Percentiles rank a stretch among this genome's conserved stretches.
phyloP scores from a whole-genome alignment of 2,329 filamentous ascomycete species.

The Diatrype stigma region DNA sequence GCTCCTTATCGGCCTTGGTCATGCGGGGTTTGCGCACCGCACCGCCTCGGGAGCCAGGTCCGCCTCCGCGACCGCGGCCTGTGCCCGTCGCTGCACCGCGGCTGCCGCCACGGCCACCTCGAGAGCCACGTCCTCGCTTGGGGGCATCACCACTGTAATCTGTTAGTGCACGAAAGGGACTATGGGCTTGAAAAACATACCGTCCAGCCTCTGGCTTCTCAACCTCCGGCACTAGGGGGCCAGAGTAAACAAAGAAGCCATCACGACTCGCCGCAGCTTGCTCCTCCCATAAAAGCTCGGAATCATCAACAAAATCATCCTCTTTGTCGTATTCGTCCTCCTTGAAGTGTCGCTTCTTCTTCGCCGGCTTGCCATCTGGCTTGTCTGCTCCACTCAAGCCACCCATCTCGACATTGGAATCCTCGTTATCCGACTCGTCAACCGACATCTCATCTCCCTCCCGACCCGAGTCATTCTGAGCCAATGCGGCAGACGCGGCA shows the following conservation, averaged over 20 bases:
- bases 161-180: constrained; percentile 30
- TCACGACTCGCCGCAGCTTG: constrained; percentile 91
- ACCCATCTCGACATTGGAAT: constrained; percentile 86
- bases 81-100: constrained; percentile 10
- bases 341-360: constrained; percentile 77
- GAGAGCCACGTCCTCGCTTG: constrained; percentile 58
- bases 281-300: constrained; percentile 91
- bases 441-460: constrained; percentile 82
- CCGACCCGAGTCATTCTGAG: constrained; percentile 65
- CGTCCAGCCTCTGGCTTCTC: constrained; percentile 61
- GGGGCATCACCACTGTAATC: constrained; percentile 62
- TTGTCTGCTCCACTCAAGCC: constrained; percentile 60
- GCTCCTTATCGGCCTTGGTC: constrained; percentile 79
- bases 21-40: constrained; percentile 76
- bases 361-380: constrained; percentile 56
- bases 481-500: constrained; percentile 79
- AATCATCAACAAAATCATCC: constrained; percentile 87
- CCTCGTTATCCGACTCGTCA: constrained; percentile 69
- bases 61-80: constrained; percentile 30
- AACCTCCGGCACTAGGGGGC: constrained; percentile 80
- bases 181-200: constrained; percentile 34
- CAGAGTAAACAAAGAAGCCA: constrained; percentile 97
- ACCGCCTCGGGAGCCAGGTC: constrained; percentile 71
- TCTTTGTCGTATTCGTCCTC: constrained; percentile 82
- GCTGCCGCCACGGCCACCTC: constrained; percentile 33